These are phyloP conservation scores for Vinca major DNA, from an alignment of 305 asterid genomes.

Conservation along the genomic window DNA sequence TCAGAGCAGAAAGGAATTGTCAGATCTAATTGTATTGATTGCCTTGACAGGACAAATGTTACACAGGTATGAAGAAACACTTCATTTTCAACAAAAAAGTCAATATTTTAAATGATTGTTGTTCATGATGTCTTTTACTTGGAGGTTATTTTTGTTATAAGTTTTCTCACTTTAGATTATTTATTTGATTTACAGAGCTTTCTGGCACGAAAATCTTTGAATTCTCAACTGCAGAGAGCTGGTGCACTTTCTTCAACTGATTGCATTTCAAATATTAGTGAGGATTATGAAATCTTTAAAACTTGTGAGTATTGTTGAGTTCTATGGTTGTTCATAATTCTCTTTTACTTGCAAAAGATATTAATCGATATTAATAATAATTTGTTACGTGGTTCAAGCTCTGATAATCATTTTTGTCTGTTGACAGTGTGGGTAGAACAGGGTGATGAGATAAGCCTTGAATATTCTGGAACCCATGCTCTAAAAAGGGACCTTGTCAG, in stretches of 20 bases:
- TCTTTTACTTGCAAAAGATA: not conserved
- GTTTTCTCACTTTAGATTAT: constrained; percentile 1
- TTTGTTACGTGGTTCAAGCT: not conserved
- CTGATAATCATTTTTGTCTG: constrained; percentile 1
- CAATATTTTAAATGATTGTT: constrained; percentile 7
- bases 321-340: constrained; percentile 9
- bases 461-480: constrained; percentile 94
- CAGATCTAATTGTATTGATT: constrained; percentile 90
- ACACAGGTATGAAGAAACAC: constrained; percentile 62
- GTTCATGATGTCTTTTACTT: constrained; percentile 2
- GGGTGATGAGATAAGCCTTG: constrained; percentile 96
- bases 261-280: constrained; percentile 54
- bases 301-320: constrained; percentile 42
- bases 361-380: not conserved
- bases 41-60: constrained; percentile 97
- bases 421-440: constrained; percentile 87
- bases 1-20: constrained; percentile 74
- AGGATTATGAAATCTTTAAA: constrained; percentile 65
- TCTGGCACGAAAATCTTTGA: constrained; percentile 63
- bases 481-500: constrained; percentile 88
- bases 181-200: constrained; percentile 60
- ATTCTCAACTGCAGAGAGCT: constrained; percentile 67
- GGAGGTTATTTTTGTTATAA: not conserved
- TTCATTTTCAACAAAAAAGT: constrained; percentile 11
- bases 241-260: constrained; percentile 62